phyloP scores from a whole-genome alignment of 1,284 basidiomycete genomes.

The Amylostereum chailletii region DNA sequence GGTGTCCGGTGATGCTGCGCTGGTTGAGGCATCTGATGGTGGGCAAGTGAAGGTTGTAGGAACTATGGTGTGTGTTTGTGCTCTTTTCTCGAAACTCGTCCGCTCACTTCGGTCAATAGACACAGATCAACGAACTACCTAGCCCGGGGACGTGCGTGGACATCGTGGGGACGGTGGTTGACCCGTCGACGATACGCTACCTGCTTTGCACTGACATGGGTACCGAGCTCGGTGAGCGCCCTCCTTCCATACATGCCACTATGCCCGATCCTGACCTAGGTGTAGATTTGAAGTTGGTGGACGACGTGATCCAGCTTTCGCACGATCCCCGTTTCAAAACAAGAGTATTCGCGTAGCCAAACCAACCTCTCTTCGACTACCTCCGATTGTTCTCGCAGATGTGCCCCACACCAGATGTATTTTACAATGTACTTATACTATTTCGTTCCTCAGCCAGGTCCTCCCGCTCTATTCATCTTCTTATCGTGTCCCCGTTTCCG shows the following conservation, averaged over 20 bases:
- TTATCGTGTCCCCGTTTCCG: constrained; percentile 67
- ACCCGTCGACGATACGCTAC: constrained; percentile 56
- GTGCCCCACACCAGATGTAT: constrained; percentile 3
- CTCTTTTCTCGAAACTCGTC: not conserved
- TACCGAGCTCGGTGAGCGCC: constrained; percentile 51
- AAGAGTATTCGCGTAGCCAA: constrained; percentile 33
- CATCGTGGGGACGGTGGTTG: constrained; percentile 62
- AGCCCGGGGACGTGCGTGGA: constrained; percentile 59
- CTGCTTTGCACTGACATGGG: constrained; percentile 57
- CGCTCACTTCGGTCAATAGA: not conserved
- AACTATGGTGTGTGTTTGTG: constrained; percentile 21
- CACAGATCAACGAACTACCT: constrained; percentile 31
- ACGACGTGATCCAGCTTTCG: constrained; percentile 56
- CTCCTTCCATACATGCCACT: not conserved
- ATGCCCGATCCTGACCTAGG: constrained; percentile 3
- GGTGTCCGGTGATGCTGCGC: constrained; percentile 40
- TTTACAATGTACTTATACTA: not conserved
- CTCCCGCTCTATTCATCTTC: constrained; percentile 58
- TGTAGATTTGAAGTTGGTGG: constrained; percentile 57
- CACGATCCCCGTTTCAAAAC: constrained; percentile 50
- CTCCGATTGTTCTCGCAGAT: not conserved
- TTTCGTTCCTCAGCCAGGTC: constrained; percentile 10
- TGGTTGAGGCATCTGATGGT: constrained; percentile 66
- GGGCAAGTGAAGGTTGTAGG: constrained; percentile 58
- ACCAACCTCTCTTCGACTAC: not conserved